These are phyloP conservation scores for Pichia exigua DNA, from an alignment of 805 yeast genomes.

Conservation along the genomic window DNA sequence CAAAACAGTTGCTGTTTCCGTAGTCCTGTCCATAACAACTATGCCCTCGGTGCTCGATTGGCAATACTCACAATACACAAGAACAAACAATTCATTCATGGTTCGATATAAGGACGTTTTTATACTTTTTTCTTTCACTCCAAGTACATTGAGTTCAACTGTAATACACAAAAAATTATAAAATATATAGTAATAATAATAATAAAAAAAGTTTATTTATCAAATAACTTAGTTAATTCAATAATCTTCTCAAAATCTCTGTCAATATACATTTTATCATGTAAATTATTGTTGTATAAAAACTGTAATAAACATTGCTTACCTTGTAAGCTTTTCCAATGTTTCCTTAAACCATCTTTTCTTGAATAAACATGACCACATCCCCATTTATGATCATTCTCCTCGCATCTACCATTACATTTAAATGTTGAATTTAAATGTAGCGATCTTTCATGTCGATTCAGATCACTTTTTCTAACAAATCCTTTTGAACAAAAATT, in stretches of 20 bases:
- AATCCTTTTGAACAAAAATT: constrained; percentile 9
- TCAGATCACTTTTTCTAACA: constrained; percentile 12
- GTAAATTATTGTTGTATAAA: background rate
- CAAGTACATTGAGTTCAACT: background rate
- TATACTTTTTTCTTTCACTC: too few relatives aligned
- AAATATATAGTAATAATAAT: background rate
- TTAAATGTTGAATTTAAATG: constrained; percentile 6
- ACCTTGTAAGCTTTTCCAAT: constrained; percentile 7
- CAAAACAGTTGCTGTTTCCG: too few relatives aligned
- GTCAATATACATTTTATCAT: background rate
- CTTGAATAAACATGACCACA: constrained; percentile 9
- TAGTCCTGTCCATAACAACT: too few relatives aligned
- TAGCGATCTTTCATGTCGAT: constrained; percentile 11
- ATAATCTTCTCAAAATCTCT: constrained; percentile 3
- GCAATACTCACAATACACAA: too few relatives aligned
- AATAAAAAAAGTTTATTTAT: background rate
- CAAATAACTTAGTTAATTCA: constrained; percentile 1
- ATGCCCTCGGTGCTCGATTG: too few relatives aligned
- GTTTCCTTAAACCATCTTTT: constrained; percentile 9
- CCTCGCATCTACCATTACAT: background rate
- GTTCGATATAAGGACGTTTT: too few relatives aligned
- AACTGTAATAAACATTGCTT: constrained; percentile 1
- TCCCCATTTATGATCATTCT: constrained; percentile 4
- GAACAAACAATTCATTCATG: too few relatives aligned
- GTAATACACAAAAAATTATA: background rate